These are phyloP conservation scores for Phialemoniopsis sp. DNA, from an alignment of 2,329 filamentous ascomycete genomes.

Conservation along the genomic window DNA sequence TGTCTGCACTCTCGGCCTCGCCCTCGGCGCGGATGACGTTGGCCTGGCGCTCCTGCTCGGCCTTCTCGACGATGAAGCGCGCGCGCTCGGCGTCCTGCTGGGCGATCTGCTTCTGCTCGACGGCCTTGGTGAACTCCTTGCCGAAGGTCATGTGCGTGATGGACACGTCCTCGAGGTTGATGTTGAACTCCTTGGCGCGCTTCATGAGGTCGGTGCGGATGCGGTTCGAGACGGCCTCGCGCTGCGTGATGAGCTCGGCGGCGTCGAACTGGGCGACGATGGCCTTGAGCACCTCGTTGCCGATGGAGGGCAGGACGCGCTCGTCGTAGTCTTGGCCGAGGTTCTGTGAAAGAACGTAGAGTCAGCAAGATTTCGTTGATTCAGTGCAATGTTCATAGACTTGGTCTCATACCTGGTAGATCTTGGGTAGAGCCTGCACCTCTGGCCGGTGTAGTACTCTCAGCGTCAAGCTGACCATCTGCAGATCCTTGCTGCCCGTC, in stretches of 20 bases:
- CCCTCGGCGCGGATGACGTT: conserved; percentile 98
- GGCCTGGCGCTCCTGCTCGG: conserved; percentile 97
- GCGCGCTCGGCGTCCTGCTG: conserved; percentile 98
- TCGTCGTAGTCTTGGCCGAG: conserved; percentile 98
- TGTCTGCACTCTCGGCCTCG: conserved; percentile 94
- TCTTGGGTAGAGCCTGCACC: conserved; percentile 88
- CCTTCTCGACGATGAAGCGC: conserved; percentile 96
- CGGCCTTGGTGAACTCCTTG: conserved; percentile 96
- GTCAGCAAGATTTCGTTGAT: conserved; percentile 1
- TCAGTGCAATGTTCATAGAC: not conserved
- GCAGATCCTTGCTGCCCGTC: conserved; percentile 96
- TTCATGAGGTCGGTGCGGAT: conserved; percentile 90
- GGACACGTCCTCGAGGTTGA: conserved; percentile 95
- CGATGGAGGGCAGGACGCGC: conserved; percentile 95
- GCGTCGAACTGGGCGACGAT: conserved; percentile 99
- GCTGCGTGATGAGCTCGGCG: conserved; percentile 96
- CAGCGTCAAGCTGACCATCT: conserved; percentile 98
- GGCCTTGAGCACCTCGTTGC: conserved; percentile 98
- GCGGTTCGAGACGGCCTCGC: conserved; percentile 91
- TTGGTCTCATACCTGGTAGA: conserved; percentile 78
- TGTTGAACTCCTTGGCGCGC: conserved; percentile 96
- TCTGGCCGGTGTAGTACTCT: conserved; percentile 93
- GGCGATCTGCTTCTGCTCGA: conserved; percentile 99
- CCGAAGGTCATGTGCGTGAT: conserved; percentile 99
- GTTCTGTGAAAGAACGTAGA: conserved; percentile 55